Evolutionary conservation across 1,284 basidiomycete genomes (phyloP).

Genomic region (Sporisorium graminicola): DNA sequence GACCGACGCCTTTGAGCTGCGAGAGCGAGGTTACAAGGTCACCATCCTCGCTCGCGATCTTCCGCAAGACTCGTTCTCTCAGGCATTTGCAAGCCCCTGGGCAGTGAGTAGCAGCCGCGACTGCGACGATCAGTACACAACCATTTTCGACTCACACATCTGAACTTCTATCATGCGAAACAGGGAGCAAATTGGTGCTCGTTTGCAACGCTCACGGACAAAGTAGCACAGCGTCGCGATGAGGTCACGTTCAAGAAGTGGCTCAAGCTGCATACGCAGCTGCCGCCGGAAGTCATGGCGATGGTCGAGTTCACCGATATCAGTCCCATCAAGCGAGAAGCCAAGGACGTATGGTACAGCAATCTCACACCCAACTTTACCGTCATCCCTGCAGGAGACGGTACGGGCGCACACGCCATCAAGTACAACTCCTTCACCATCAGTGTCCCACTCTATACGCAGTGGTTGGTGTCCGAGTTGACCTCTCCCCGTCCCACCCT

Average conservation of each 20-base stretch:
- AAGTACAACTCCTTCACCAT: slow-evolving; percentile 57
- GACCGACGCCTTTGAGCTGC: slow-evolving; percentile 71
- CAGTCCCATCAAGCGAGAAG: slow-evolving; percentile 26
- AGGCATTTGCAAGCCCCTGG: slow-evolving; percentile 79
- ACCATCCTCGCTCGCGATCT: slow-evolving; percentile 78
- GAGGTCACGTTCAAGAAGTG: slow-evolving; percentile 51
- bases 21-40: slow-evolving; percentile 72
- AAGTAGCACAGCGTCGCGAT: slow-evolving; percentile 36
- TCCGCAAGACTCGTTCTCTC: slow-evolving; percentile 76
- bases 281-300: slow-evolving; percentile 47
- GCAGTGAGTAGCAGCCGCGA: slow-evolving; percentile 71
- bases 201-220: slow-evolving; percentile 71
- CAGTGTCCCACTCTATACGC: slow-evolving; percentile 54
- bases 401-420: slow-evolving; percentile 28
- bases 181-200: slow-evolving; percentile 78
- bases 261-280: slow-evolving; percentile 32
- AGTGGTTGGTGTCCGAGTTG: slow-evolving; percentile 54
- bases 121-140: background rate
- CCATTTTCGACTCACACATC: background rate
- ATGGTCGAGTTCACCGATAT: slow-evolving; percentile 56
- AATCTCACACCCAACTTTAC: slow-evolving; percentile 36
- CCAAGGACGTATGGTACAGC: slow-evolving; percentile 53
- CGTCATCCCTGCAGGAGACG: slow-evolving; percentile 22
- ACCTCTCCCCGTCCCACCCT: slow-evolving; percentile 13
- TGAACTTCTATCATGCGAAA: background rate